Base-by-base conservation (phyloP, 1,284 basidiomycete genomes). In the Hortiboletus rubellus region DNA sequence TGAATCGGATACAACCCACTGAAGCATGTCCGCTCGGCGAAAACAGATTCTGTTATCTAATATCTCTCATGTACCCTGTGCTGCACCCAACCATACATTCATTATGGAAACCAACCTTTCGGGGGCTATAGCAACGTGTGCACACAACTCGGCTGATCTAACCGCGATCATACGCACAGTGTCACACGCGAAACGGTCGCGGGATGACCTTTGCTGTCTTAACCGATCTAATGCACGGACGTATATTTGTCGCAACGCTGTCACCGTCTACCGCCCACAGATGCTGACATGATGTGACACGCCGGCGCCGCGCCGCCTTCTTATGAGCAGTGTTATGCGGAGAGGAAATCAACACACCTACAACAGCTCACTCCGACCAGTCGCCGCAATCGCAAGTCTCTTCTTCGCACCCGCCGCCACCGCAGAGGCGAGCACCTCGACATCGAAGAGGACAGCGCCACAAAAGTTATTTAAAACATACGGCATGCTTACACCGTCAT, bases 341-440 rank as follows among this genome's bases (percentile, higher is more conserved):
- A 34, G 44, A 37, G 56, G 64, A 47, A 68, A 51, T 51, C 33
- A 36, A 31, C 24, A 38, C 52, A 31, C 58, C 47, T n/a, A 11
- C 46, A 37, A 18, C 22, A 42, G 7, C 43, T 27, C 36, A 12
- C 43, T 57, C 57, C 60, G 49, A 45, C 46, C 41, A 31, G 31
- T 40, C 60, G 51, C 60, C 60, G 55, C 27, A 24, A 38, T 31
- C 42, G 1, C 37, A 47, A 12, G 3, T 33, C 5, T 49, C 68
- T 68, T 68, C 66, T 58, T 56, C 63, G 45, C 57, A 46, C 60
- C 69, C 69, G 69, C 41, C 49, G 66, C 69, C 69, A 67, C 69
- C 66, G 67, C 67, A 60, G 0, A 40, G 52, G 50, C 55, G 40
- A 51, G 15, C 6, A 5, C 40, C 50, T 47, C 43, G 54, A 53